A percentile compares a stretch with the other conserved stretches of the same genome.
These are phyloP conservation scores for Coelastrella sp. DNA, from an alignment of 139 green algal species.

Conservation along the genomic window DNA sequence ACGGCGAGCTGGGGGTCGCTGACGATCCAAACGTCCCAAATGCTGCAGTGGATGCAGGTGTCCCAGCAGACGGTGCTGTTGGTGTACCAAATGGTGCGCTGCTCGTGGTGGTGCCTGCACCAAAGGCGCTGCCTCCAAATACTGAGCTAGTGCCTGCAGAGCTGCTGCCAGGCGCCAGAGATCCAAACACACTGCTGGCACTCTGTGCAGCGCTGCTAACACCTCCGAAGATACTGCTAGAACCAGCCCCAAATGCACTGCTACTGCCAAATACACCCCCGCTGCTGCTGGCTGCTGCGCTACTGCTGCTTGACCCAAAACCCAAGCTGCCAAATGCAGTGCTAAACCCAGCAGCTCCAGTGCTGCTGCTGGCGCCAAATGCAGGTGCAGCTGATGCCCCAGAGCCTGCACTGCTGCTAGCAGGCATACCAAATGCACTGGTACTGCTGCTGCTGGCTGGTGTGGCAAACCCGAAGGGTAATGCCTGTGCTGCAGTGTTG, in stretches of 20 bases:
- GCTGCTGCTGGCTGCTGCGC: conserved; percentile 8
- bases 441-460: neutral
- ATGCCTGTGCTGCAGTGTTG: neutral
- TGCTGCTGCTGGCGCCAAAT: conserved; percentile 1
- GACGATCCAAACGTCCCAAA: too few relatives aligned
- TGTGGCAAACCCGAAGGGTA: neutral
- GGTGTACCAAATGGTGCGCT: conserved; percentile 19
- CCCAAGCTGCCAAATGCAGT: conserved; percentile 7
- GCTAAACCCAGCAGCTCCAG: neutral
- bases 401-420: neutral
- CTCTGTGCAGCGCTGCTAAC: conserved; percentile 7
- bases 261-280: neutral
- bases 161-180: conserved; percentile 21
- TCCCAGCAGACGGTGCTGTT: neutral
- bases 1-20: neutral
- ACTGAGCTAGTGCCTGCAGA: neutral
- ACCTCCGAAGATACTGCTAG: neutral
- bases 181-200: conserved; percentile 28
- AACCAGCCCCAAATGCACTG: neutral
- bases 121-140: conserved; percentile 3
- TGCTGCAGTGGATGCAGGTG: too few relatives aligned
- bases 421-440: neutral
- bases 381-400: neutral
- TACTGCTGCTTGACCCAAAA: neutral
- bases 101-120: neutral